These are phyloP conservation scores for Pyrenophora teres DNA, from an alignment of 2,329 filamentous ascomycete genomes.

Conservation along the genomic window DNA sequence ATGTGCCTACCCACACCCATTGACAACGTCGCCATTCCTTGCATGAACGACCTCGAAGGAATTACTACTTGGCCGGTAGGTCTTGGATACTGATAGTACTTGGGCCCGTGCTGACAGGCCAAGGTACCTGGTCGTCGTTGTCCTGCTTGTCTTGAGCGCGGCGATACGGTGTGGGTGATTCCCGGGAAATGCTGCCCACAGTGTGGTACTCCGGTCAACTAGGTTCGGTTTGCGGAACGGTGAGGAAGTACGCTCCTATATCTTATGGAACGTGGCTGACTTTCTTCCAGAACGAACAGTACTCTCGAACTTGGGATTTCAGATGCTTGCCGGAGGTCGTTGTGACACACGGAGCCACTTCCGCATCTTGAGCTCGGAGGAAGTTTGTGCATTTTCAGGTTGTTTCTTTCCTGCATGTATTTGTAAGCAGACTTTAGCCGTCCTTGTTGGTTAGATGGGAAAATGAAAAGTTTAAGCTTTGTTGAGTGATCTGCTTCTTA, in stretches of 20 bases:
- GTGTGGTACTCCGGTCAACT: constrained; percentile 49
- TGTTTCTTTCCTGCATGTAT: constrained; percentile 8
- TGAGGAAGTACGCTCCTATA: neutral
- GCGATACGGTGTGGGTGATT: constrained; percentile 49
- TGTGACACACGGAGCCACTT: constrained; percentile 10
- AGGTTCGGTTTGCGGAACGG: constrained; percentile 10
- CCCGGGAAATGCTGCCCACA: constrained; percentile 48
- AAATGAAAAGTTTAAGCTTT: neutral
- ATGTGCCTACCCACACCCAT: constrained; percentile 38
- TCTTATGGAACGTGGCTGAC: constrained; percentile 4
- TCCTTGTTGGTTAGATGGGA: neutral
- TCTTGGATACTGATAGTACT: neutral
- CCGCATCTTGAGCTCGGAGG: constrained; percentile 21
- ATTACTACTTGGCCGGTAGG: constrained; percentile 44
- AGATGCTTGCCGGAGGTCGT: constrained; percentile 11
- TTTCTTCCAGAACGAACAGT: neutral
- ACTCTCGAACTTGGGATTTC: constrained; percentile 11
- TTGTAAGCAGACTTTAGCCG: neutral
- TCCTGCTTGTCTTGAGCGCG: constrained; percentile 47
- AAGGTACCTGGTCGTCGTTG: constrained; percentile 49
- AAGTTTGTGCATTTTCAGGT: constrained; percentile 29
- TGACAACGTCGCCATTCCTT: constrained; percentile 32
- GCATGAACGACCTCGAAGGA: constrained; percentile 37
- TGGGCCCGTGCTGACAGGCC: neutral
- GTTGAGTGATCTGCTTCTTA: neutral